Base-by-base conservation (phyloP, 2,329 filamentous ascomycete genomes). In the Mycosphaerella arachidis region DNA sequence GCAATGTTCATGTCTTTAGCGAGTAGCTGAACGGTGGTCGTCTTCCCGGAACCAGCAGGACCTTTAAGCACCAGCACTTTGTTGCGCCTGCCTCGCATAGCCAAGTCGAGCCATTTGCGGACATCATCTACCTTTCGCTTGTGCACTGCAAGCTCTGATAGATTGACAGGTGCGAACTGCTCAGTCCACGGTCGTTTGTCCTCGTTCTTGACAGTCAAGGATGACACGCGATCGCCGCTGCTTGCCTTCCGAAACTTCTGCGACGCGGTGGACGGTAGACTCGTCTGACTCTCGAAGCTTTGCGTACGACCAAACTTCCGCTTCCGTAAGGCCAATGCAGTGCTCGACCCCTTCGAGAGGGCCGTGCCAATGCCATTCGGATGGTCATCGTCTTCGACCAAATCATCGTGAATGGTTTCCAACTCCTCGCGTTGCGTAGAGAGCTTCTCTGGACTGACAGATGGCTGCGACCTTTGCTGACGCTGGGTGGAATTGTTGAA, bases 61-160 rank as follows among this genome's bases (percentile, higher is more conserved):
- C 94, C 94, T 74, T 95, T 96, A 48, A 99, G 79, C 30, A 99
- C 81, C 6, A 74, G 60, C 1, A 72, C 66, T 37, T 68, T 71
- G 29, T 68, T 67, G 24, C 68, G 70, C 55, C 62, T 65, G 48
- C 90, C 89, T 29, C 76, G 74, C 63, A 91, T 83, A 18, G 91
- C 90, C 70, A 87, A 84, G 48, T 89, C 85, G 35, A 99, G 78
- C 92, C 94, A 97, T 60, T 78, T 81, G 60, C 86, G 84, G 50
- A 97, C 92, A 75, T 97, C 92, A 1, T 85, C 77, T 6, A 97
- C 90, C 74, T 99, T 99, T 68, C 85, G 94, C 78, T 95, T 97
- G 74, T 99, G 92, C 18, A 99, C 93, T 0, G 89, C 93, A 50
- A 99, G 79, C 76, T 97, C 93, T 16, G 92, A 86, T 12, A 97